Evolutionary conservation across 495 filamentous ascomycete genomes (phyloP).

Genomic region (Bombardia bombarda): DNA sequence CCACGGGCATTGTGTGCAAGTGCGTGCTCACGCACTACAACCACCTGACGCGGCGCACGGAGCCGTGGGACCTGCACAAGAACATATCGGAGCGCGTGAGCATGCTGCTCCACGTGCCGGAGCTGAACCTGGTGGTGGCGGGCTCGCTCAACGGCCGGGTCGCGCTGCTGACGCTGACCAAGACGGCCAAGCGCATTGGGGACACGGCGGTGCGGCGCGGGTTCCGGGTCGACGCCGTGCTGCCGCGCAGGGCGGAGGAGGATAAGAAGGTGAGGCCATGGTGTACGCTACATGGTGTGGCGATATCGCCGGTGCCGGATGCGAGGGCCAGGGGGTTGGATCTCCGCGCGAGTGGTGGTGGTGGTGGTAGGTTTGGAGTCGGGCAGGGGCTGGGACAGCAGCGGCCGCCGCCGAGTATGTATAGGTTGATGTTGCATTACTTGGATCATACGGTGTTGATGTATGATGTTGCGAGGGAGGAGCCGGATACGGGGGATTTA

Average conservation of each 20-base stretch:
- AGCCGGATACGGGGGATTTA: slow-evolving; percentile 12
- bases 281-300: slow-evolving; percentile 34
- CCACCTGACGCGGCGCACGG: slow-evolving; percentile 33
- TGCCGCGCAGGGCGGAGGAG: slow-evolving; percentile 34
- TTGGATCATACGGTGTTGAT: slow-evolving; percentile 67
- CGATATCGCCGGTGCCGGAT: slow-evolving; percentile 34
- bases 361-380: too few relatives aligned
- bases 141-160: slow-evolving; percentile 69
- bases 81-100: slow-evolving; percentile 58
- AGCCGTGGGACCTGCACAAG: slow-evolving; percentile 29
- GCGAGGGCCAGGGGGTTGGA: slow-evolving; percentile 40
- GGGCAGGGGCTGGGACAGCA: slow-evolving; percentile 16
- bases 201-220: slow-evolving; percentile 19
- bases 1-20: slow-evolving; percentile 31
- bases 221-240: slow-evolving; percentile 36
- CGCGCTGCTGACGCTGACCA: slow-evolving; percentile 64
- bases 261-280: slow-evolving; percentile 24
- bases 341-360: too few relatives aligned
- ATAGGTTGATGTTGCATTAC: slow-evolving; percentile 70
- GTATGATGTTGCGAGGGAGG: slow-evolving; percentile 59
- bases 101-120: slow-evolving; percentile 68
- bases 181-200: slow-evolving; percentile 33
- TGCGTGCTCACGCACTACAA: slow-evolving; percentile 38
- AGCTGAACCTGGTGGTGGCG: slow-evolving; percentile 66
- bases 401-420: slow-evolving; percentile 31